phyloP scores from a whole-genome alignment of 495 filamentous ascomycete genomes.

The Penicillium pancosmium region DNA sequence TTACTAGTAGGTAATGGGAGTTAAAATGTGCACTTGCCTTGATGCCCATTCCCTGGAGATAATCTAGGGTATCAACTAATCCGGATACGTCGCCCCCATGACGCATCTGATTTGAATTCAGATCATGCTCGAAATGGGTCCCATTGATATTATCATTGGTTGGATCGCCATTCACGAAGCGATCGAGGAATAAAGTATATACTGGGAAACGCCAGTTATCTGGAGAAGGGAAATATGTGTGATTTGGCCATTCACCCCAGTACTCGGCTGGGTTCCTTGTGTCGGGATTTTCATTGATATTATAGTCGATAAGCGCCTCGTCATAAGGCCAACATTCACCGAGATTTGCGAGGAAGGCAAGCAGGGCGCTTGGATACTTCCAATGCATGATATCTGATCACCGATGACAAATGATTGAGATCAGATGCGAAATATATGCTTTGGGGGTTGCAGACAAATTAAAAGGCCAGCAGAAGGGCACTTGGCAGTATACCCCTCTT shows the following conservation, averaged over 20 bases:
- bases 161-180: conserved; percentile 74
- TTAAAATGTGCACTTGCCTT: conserved; percentile 47
- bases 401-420: neutral
- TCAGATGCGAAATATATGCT: neutral
- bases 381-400: conserved; percentile 38
- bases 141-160: conserved; percentile 72
- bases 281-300: conserved; percentile 64
- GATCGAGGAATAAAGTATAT: conserved; percentile 71
- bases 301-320: conserved; percentile 54
- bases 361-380: conserved; percentile 27
- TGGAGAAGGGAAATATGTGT: conserved; percentile 60
- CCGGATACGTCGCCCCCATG: conserved; percentile 72
- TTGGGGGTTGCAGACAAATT: neutral
- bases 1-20: neutral
- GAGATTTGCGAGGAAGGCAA: conserved; percentile 33
- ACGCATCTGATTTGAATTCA: conserved; percentile 70
- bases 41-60: conserved; percentile 75
- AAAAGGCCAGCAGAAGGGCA: no score
- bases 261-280: conserved; percentile 64
- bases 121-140: conserved; percentile 70
- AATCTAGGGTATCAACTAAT: conserved; percentile 67
- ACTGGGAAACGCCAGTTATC: conserved; percentile 72
- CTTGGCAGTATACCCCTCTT: no score
- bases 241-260: conserved; percentile 59
- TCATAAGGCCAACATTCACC: conserved; percentile 57